Conservation (phyloP, 345 rosid species). For the Hevea brasiliensis region DNA sequence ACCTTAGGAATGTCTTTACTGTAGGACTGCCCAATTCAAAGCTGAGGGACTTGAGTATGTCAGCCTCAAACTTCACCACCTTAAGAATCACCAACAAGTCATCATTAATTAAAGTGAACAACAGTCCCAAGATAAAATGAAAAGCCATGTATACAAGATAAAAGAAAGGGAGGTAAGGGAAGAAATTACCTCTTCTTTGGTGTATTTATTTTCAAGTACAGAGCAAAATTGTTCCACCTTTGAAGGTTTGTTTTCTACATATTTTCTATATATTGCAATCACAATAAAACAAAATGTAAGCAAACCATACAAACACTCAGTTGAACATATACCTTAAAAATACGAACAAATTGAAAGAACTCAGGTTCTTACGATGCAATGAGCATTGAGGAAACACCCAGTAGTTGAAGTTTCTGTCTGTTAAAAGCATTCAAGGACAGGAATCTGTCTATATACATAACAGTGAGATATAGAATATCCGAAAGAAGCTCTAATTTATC, state of each 20-base stretch:
- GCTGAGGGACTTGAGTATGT: constrained; percentile 50
- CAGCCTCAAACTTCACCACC: constrained; percentile 83
- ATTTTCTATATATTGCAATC: constrained; percentile 50
- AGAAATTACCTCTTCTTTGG: constrained; percentile 47
- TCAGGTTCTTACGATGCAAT: constrained; percentile 70
- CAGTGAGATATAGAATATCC: constrained; percentile 56
- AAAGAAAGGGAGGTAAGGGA: not conserved
- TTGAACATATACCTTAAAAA: not conserved
- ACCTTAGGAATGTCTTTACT: constrained; percentile 58
- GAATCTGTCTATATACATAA: constrained; percentile 61
- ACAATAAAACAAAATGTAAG: not conserved
- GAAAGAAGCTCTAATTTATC: constrained; percentile 69
- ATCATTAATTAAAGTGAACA: not conserved
- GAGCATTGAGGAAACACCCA: constrained; percentile 86
- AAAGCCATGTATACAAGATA: not conserved
- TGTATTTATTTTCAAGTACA: constrained; percentile 66
- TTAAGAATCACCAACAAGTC: constrained; percentile 17
- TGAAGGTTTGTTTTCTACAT: constrained; percentile 71
- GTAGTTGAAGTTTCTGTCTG: constrained; percentile 65
- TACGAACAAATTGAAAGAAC: not conserved
- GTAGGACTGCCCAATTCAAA: constrained; percentile 82
- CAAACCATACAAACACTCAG: constrained; percentile 5
- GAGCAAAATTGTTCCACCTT: constrained; percentile 70
- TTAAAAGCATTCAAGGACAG: constrained; percentile 49
- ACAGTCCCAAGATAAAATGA: not conserved